These are phyloP conservation scores for Bacidia gigantensis DNA, from an alignment of 495 filamentous ascomycete genomes.

Conservation along the genomic window DNA sequence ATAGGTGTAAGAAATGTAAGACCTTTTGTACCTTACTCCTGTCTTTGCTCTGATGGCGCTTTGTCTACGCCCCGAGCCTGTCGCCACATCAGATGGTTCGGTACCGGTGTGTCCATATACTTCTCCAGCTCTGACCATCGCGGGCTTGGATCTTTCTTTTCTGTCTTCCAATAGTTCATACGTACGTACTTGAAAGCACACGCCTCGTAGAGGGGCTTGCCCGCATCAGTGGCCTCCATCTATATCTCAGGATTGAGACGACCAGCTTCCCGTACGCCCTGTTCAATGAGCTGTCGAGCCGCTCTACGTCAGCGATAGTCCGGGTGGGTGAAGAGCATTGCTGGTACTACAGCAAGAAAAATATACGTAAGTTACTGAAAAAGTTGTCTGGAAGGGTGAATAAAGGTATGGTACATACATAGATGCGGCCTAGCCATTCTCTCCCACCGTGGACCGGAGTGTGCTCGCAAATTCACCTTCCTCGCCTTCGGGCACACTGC, in stretches of 20 bases:
- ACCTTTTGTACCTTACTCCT: too few relatives aligned
- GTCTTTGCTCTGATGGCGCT: too few relatives aligned
- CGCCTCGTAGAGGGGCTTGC: conserved; percentile 1
- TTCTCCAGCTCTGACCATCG: not conserved
- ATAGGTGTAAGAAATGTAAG: too few relatives aligned
- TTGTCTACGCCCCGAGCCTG: too few relatives aligned
- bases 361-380: too few relatives aligned
- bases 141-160: not conserved
- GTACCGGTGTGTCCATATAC: not conserved
- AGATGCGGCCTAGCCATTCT: conserved; percentile 19
- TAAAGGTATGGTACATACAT: conserved; percentile 10
- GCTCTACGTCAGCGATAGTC: conserved; percentile 26
- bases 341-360: conserved; percentile 17
- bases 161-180: not conserved
- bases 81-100: not conserved
- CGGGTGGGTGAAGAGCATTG: conserved; percentile 23
- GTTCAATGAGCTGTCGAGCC: conserved; percentile 27
- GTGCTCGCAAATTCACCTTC: conserved; percentile 18
- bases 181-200: not conserved
- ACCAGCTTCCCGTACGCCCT: conserved; percentile 20
- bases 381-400: not conserved
- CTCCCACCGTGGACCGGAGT: conserved; percentile 12
- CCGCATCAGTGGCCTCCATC: not conserved
- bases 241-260: not conserved
- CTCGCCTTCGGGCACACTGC: conserved; percentile 20